Percentiles rank a stretch among this genome's conserved stretches.
Conservation (phyloP, 768 basidiomycete species). For the Panaeolus cyanescens region DNA sequence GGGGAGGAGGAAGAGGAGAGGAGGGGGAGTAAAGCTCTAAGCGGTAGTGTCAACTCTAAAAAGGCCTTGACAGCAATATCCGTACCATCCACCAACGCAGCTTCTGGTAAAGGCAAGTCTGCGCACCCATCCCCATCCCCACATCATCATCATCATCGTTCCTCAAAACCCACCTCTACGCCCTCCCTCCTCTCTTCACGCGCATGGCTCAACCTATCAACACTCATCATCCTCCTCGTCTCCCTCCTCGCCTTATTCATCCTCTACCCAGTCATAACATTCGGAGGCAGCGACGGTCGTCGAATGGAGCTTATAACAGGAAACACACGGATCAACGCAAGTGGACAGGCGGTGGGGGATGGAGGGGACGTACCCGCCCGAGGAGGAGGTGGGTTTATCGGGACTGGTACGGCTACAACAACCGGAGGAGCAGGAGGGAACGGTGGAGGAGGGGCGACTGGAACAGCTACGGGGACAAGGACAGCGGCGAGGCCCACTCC, state of each 20-base stretch:
- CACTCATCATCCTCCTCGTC: slow-evolving; percentile 58
- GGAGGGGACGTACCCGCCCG: not conserved
- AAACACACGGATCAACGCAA: slow-evolving; percentile 63
- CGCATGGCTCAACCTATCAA: slow-evolving; percentile 59
- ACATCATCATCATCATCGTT: not conserved
- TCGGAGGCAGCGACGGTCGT: slow-evolving; percentile 36
- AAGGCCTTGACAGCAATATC: not conserved
- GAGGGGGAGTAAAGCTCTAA: slow-evolving; percentile 11
- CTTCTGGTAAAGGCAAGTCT: not conserved
- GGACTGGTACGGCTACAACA: too few species aligned
- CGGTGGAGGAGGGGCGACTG: slow-evolving; percentile 1
- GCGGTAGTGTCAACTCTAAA: slow-evolving; percentile 6
- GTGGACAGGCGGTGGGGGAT: slow-evolving; percentile 54
- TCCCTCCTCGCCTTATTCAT: slow-evolving; percentile 72
- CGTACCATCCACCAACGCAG: not conserved
- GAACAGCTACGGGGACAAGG: not conserved
- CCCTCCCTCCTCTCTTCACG: slow-evolving; percentile 22
- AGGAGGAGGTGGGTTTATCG: not conserved
- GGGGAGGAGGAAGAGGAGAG: slow-evolving; percentile 18
- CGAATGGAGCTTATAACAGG: slow-evolving; percentile 45
- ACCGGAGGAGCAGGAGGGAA: not conserved
- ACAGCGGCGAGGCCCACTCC: too few species aligned
- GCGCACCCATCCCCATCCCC: not conserved
- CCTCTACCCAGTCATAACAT: slow-evolving; percentile 67
- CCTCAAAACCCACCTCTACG: not conserved